Evolutionary conservation across 768 basidiomycete genomes (phyloP).

Genomic region (Phylloporus scabripes): DNA sequence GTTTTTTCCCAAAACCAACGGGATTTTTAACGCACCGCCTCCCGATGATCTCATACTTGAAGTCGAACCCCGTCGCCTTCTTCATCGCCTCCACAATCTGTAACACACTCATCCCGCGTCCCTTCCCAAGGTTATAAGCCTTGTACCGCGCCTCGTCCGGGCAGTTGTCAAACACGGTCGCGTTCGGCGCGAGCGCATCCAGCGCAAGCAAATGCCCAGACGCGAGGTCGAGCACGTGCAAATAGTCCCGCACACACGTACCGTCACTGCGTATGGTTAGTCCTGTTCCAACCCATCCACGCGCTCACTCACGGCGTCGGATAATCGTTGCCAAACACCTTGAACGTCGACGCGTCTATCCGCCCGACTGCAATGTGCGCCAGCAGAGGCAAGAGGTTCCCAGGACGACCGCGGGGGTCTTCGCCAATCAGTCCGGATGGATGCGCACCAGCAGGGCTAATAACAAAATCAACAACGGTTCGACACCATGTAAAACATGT

Average conservation of each 20-base stretch:
- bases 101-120: conserved; percentile 85
- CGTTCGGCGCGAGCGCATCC: conserved; percentile 65
- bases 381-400: conserved; percentile 88
- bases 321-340: conserved; percentile 96
- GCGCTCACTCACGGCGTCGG: conserved; percentile 68
- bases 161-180: conserved; percentile 51
- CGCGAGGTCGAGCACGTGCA: conserved; percentile 93
- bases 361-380: conserved; percentile 94
- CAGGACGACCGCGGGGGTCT: conserved; percentile 92
- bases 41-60: conserved; percentile 84
- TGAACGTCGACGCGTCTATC: conserved; percentile 58
- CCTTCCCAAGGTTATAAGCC: conserved; percentile 96
- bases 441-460: conserved; percentile 95
- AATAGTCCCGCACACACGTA: conserved; percentile 95
- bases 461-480: conserved; percentile 2
- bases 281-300: background rate
- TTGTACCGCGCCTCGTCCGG: conserved; percentile 63
- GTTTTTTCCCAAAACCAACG: background rate
- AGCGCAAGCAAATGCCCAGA: conserved; percentile 88
- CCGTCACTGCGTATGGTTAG: conserved; percentile 59
- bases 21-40: conserved; percentile 58
- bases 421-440: conserved; percentile 94
- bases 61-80: conserved; percentile 83
- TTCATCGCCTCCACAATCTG: conserved; percentile 95
- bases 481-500: background rate